These are phyloP conservation scores for Lumnitzera racemosa DNA, from an alignment of 345 rosid genomes.

Conservation along the genomic window DNA sequence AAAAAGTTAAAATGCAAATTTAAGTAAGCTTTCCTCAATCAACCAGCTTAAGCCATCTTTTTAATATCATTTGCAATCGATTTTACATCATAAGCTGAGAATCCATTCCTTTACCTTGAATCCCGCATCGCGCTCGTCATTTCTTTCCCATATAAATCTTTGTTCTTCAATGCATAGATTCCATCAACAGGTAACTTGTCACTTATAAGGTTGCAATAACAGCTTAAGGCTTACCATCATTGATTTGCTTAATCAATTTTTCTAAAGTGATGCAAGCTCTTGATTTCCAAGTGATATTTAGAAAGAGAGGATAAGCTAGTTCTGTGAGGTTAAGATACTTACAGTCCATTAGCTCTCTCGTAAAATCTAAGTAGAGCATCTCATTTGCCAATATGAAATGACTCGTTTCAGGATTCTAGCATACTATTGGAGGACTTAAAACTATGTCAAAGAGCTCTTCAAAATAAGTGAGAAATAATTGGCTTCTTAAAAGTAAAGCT, in stretches of 20 bases:
- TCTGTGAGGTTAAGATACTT: constrained; percentile 36
- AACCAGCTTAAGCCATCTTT: constrained; percentile 40
- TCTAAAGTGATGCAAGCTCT: constrained; percentile 34
- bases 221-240: constrained; percentile 30
- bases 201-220: constrained; percentile 26
- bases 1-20: background rate
- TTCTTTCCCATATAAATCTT: constrained; percentile 44
- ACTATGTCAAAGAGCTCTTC: constrained; percentile 41
- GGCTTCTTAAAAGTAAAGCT: constrained; percentile 37
- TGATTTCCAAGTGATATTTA: constrained; percentile 7
- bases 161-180: constrained; percentile 37
- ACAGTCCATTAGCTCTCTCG: constrained; percentile 48
- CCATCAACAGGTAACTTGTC: constrained; percentile 25
- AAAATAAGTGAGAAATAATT: constrained; percentile 37
- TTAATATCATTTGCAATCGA: constrained; percentile 47
- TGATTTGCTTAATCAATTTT: constrained; percentile 48
- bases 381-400: constrained; percentile 12
- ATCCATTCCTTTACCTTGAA: constrained; percentile 63
- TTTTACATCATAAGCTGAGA: constrained; percentile 41
- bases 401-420: constrained; percentile 4
- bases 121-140: constrained; percentile 58
- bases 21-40: constrained; percentile 46
- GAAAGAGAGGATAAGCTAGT: constrained; percentile 16
- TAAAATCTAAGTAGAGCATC: constrained; percentile 51
- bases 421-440: constrained; percentile 10